Evolutionary conservation across 768 basidiomycete species (phyloP).

Genomic region (Scleroderma bovista): DNA sequence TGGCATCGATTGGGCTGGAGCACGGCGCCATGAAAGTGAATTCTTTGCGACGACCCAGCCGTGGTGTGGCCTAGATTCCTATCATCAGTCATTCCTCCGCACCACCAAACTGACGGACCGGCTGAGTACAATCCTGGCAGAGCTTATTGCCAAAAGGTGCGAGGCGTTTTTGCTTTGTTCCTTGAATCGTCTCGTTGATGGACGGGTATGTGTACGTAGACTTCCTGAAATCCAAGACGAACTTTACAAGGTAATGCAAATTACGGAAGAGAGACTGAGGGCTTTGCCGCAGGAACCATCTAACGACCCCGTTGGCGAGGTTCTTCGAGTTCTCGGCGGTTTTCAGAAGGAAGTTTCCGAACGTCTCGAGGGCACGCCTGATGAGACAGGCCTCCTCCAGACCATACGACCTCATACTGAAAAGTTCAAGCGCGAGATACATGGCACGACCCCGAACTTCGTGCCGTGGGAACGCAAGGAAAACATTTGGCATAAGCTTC

Average conservation of each 20-base stretch:
- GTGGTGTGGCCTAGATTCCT: conserved; percentile 49
- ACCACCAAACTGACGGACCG: conserved; percentile 56
- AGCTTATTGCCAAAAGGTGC: conserved; percentile 57
- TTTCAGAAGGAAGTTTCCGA: conserved; percentile 43
- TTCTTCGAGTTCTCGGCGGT: conserved; percentile 39
- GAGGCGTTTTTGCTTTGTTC: conserved; percentile 10
- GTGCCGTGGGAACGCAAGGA: conserved; percentile 38
- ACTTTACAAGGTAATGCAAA: conserved; percentile 39
- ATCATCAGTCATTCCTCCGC: conserved; percentile 48
- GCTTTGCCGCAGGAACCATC: conserved; percentile 49
- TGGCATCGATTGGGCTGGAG: conserved; percentile 49
- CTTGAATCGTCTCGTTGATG: not conserved
- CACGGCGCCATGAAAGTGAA: conserved; percentile 48
- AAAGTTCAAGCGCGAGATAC: conserved; percentile 43
- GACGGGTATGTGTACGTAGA: conserved; percentile 28
- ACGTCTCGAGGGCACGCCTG: conserved; percentile 50
- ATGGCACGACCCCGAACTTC: conserved; percentile 53
- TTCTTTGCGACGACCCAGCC: conserved; percentile 50
- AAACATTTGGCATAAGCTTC: conserved; percentile 1
- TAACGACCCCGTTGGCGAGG: too few species aligned
- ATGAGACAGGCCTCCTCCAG: conserved; percentile 50
- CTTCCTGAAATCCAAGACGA: conserved; percentile 61
- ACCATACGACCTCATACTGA: conserved; percentile 45
- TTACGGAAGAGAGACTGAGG: conserved; percentile 29
- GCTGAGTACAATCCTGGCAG: conserved; percentile 62